Evolutionary conservation across 2,329 filamentous ascomycete species (phyloP).

Genomic region (Hypoxylon sp.): DNA sequence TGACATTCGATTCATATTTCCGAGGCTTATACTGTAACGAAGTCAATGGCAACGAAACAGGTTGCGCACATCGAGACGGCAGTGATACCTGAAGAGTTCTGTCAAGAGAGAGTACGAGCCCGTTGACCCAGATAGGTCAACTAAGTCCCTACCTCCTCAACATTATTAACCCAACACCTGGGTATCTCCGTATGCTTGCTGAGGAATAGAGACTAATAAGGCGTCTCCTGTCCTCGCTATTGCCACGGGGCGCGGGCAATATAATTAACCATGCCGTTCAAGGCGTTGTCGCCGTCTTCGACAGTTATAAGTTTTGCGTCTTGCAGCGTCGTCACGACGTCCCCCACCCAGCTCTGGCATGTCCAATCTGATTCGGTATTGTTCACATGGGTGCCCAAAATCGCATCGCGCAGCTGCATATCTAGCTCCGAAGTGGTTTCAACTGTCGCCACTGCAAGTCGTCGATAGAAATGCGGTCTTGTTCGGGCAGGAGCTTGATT

Average conservation of each 20-base stretch:
- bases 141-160: slow-evolving; percentile 21
- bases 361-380: slow-evolving; percentile 48
- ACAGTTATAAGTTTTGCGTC: slow-evolving; percentile 48
- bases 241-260: slow-evolving; percentile 50
- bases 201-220: slow-evolving; percentile 21
- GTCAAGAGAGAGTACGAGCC: slow-evolving; percentile 10
- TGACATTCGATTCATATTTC: slow-evolving; percentile 5
- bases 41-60: slow-evolving; percentile 20
- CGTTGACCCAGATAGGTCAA: slow-evolving; percentile 15
- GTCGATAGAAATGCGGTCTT: slow-evolving; percentile 48
- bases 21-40: slow-evolving; percentile 22
- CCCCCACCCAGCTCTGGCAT: slow-evolving; percentile 50
- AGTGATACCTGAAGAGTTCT: slow-evolving; percentile 19
- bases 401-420: slow-evolving; percentile 45
- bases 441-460: slow-evolving; percentile 48
- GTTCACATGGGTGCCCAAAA: slow-evolving; percentile 45
- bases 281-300: slow-evolving; percentile 49
- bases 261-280: slow-evolving; percentile 50
- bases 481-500: slow-evolving; percentile 45
- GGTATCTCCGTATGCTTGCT: slow-evolving; percentile 20
- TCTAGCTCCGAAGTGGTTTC: slow-evolving; percentile 42
- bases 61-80: slow-evolving; percentile 1
- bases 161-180: slow-evolving; percentile 8
- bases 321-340: slow-evolving; percentile 48
- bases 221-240: slow-evolving; percentile 24